phyloP scores from a whole-genome alignment of 768 basidiomycete genomes.

The Gautieria morchelliformis region DNA sequence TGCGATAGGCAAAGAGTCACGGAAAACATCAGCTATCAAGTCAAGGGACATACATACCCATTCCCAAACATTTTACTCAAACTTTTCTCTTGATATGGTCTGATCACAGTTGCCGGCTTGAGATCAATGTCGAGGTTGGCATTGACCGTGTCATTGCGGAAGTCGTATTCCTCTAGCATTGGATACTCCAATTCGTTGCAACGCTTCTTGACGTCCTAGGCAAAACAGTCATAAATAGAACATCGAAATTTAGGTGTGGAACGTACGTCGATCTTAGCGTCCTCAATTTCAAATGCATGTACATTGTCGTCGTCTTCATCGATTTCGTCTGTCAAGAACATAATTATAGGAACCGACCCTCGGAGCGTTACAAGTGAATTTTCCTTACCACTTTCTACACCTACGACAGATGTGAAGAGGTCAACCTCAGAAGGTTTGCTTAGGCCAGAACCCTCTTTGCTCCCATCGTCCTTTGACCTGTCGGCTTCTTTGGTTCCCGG shows the following conservation, averaged over 20 bases:
- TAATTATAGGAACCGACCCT: not conserved
- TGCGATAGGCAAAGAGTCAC: constrained; percentile 5
- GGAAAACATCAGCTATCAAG: too few relatives aligned
- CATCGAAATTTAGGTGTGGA: not conserved
- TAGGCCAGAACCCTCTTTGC: constrained; percentile 22
- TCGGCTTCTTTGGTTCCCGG: constrained; percentile 60
- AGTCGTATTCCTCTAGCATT: constrained; percentile 99
- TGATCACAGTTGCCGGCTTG: constrained; percentile 94
- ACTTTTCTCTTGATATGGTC: constrained; percentile 98
- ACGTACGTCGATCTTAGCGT: constrained; percentile 83
- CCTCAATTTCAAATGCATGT: constrained; percentile 93
- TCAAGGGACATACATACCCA: constrained; percentile 49
- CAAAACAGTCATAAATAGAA: not conserved
- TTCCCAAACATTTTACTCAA: constrained; percentile 99
- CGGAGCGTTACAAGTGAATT: not conserved
- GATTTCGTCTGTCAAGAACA: constrained; percentile 64
- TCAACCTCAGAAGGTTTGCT: constrained; percentile 50
- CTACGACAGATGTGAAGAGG: constrained; percentile 92
- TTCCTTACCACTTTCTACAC: constrained; percentile 72
- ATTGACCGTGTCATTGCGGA: constrained; percentile 93
- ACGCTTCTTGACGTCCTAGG: constrained; percentile 86
- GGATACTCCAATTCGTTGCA: constrained; percentile 97
- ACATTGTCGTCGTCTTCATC: constrained; percentile 98
- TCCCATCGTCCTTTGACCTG: constrained; percentile 58
- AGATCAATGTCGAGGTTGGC: constrained; percentile 97